phyloP scores from a whole-genome alignment of 2,329 filamentous ascomycete species.

The Claviceps pusilla region DNA sequence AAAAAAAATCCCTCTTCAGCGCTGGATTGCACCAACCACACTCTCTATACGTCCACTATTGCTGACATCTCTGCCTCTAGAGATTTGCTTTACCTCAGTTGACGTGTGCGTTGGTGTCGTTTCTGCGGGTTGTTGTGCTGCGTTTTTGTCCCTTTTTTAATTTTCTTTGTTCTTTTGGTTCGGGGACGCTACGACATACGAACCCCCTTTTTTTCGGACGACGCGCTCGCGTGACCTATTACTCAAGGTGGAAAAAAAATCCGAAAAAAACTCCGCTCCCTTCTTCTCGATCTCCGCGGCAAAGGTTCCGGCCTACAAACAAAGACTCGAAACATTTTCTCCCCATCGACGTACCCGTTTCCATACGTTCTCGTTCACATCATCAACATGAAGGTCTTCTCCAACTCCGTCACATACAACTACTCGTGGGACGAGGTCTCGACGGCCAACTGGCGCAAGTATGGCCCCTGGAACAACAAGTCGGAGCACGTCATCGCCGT shows the following conservation, averaged over 20 bases:
- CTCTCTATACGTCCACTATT: neutral
- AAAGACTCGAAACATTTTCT: neutral
- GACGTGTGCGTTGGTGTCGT: neutral
- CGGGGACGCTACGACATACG: neutral
- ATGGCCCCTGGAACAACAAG: conserved; percentile 97
- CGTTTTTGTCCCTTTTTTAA: neutral
- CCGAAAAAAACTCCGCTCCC: neutral
- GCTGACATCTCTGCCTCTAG: neutral
- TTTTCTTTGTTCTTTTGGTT: neutral
- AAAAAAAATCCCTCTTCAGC: too few species aligned
- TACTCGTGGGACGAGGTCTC: conserved; percentile 99
- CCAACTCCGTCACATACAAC: conserved; percentile 76
- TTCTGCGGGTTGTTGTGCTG: neutral
- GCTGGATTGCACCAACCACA: neutral
- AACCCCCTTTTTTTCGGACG: neutral
- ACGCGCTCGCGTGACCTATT: neutral
- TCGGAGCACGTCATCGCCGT: conserved; percentile 93
- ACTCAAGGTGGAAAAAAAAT: neutral
- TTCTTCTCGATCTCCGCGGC: too few species aligned
- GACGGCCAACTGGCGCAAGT: conserved; percentile 95
- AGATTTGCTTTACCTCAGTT: neutral
- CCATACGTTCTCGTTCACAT: neutral
- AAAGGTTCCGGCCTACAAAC: too few species aligned
- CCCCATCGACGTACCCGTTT: neutral
- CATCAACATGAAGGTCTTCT: conserved; percentile 79